phyloP scores from a whole-genome alignment of 139 green algal species.

The Haematococcus lacustris region DNA sequence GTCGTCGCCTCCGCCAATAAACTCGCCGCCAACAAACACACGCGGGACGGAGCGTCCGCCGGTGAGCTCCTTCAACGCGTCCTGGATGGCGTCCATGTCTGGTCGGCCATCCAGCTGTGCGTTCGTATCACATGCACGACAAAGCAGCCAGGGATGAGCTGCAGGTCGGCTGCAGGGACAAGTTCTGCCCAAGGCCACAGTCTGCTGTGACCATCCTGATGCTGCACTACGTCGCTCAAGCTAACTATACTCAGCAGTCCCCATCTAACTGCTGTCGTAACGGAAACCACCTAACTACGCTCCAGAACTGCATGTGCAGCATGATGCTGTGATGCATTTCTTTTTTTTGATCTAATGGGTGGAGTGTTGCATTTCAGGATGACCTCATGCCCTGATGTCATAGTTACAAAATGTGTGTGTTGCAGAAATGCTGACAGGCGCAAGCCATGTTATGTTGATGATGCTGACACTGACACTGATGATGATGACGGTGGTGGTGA shows the following conservation, averaged over 20 bases:
- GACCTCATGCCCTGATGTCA: too few relatives aligned
- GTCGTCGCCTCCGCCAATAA: slow-evolving; percentile 54
- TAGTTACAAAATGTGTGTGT: background rate
- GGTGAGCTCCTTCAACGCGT: slow-evolving; percentile 20
- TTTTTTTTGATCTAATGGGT: too few relatives aligned
- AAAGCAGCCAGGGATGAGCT: background rate
- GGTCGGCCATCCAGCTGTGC: background rate
- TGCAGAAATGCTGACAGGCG: background rate
- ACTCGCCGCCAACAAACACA: slow-evolving; percentile 55
- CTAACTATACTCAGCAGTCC: background rate
- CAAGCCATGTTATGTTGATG: background rate
- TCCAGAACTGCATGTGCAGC: too few relatives aligned
- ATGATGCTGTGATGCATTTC: too few relatives aligned
- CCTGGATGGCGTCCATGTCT: background rate
- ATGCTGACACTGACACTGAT: background rate
- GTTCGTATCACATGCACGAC: background rate
- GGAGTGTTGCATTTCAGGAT: too few relatives aligned
- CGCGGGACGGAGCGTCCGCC: slow-evolving; percentile 48
- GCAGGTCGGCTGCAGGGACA: background rate
- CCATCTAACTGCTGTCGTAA: too few relatives aligned
- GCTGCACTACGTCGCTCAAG: background rate
- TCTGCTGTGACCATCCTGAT: background rate
- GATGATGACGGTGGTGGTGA: background rate
- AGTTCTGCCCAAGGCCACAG: background rate
- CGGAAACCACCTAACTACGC: too few relatives aligned